Evolutionary conservation across 306 rosid genomes (phyloP), one percentile per base, ranked within the genome.

Genomic region (Vigna hirtella): DNA sequence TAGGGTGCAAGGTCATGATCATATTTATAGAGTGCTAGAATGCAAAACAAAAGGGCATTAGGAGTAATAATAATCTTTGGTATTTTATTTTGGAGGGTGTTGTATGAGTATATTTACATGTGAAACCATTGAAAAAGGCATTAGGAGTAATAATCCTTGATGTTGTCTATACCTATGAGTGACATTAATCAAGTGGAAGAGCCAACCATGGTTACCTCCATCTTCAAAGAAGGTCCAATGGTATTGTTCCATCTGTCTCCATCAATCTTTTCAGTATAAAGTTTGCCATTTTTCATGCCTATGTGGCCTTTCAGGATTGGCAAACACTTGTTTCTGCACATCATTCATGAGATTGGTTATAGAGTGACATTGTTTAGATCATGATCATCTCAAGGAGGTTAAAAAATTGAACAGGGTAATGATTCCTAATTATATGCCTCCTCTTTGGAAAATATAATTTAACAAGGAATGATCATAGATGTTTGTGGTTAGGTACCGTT

Each of bases 61-160:
- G 26, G 26, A 24, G 26, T 24, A 24, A 24, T 24, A 24, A 24
- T 24, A 24, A 24, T 24, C 26, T 24, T 24, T 58, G 62, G 59
- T 28, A 47, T 51, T 70, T 32, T 16, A 10, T 63, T 85, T 82
- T 53, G 83, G 84, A 82, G 82, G 79, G 85, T 74, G 5, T 20
- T 30, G 87, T 77, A 85, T 79, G 69, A 76, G 77, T 76, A 73
- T 79, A 72, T 78, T 79, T 76, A 76, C 91, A 85, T 85, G 87
- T 77, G 88, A 82, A 48, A 59, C 73, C 81, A 42, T 75, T 65
- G 82, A 83, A 68, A 83, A 75, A 16, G 83, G 85, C 85, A 90
- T 87, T 64, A 87, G 85, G 75, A 72, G 18, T 47, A 65, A 65
- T 79, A 68, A 69, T 79, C 57, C 62, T 75, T 64, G 22, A 34